These are phyloP conservation scores for Diutina scorzettiae DNA, from an alignment of 1,139 yeast species.

Conservation along the genomic window DNA sequence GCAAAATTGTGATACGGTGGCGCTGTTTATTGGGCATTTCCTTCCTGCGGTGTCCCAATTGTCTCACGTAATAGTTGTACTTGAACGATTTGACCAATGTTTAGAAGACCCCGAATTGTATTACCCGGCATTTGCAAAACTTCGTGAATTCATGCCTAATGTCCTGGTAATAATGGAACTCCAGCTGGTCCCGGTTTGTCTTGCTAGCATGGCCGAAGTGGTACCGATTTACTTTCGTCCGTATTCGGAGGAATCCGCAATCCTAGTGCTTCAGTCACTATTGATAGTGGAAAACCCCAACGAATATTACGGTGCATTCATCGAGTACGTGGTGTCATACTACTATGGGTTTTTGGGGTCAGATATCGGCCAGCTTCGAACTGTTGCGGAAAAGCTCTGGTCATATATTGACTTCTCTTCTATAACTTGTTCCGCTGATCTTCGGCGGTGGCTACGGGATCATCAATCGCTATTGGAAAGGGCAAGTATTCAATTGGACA, in stretches of 20 bases:
- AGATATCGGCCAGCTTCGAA: not conserved
- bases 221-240: not conserved
- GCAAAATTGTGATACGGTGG: not conserved
- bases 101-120: not conserved
- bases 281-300: not conserved
- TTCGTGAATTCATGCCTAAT: not conserved
- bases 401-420: not conserved
- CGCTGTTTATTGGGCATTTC: not conserved
- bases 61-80: not conserved
- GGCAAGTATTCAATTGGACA: not conserved
- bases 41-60: not conserved
- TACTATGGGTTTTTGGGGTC: not conserved
- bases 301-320: not conserved
- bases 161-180: not conserved
- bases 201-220: not conserved
- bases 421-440: not conserved
- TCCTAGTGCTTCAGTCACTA: not conserved
- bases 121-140: not conserved
- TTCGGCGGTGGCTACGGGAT: slow-evolving; percentile 1
- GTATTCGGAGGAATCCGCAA: not conserved
- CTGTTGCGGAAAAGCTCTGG: not conserved
- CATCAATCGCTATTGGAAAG: not conserved
- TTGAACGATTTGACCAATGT: slow-evolving; percentile 1
- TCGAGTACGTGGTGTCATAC: slow-evolving; percentile 1
- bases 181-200: not conserved